Percentiles rank a stretch among this genome's conserved stretches.
These are phyloP conservation scores for Sonneratia caseolaris DNA, from an alignment of 345 rosid species.

Conservation along the genomic window DNA sequence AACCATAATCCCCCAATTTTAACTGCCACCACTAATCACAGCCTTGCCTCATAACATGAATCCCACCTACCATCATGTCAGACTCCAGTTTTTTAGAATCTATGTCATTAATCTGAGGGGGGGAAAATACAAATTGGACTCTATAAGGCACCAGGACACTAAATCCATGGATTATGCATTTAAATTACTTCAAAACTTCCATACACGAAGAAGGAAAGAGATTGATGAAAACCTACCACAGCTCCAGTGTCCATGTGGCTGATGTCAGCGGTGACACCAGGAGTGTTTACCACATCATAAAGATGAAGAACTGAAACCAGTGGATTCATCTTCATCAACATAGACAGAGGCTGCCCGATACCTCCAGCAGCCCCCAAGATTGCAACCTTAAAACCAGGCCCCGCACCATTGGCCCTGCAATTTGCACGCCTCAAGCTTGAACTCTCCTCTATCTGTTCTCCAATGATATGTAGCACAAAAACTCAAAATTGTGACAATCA, in stretches of 20 bases:
- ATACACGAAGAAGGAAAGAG: neutral
- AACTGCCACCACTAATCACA: no score
- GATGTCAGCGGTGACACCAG: slow-evolving; percentile 91
- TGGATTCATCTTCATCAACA: slow-evolving; percentile 97
- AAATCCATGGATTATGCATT: neutral
- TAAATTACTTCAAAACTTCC: neutral
- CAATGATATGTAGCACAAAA: neutral
- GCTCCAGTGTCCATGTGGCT: slow-evolving; percentile 98
- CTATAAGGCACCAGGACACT: neutral
- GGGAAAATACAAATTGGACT: neutral
- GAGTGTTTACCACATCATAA: slow-evolving; percentile 84
- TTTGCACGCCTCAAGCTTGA: slow-evolving; percentile 33
- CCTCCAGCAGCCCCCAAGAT: slow-evolving; percentile 97
- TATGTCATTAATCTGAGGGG: no score
- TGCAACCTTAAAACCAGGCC: slow-evolving; percentile 83
- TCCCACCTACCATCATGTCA: no score
- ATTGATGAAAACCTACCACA: slow-evolving; percentile 37
- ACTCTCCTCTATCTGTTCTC: slow-evolving; percentile 31
- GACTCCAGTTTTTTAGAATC: no score
- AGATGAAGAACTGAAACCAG: slow-evolving; percentile 90
- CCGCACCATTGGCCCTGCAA: slow-evolving; percentile 88
- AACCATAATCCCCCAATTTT: no score
- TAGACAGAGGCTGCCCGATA: slow-evolving; percentile 81
- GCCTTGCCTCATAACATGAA: no score
- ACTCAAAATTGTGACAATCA: neutral